These are phyloP conservation scores for Yamadazyma epiphylla DNA, from an alignment of 1,139 yeast genomes.

Conservation along the genomic window DNA sequence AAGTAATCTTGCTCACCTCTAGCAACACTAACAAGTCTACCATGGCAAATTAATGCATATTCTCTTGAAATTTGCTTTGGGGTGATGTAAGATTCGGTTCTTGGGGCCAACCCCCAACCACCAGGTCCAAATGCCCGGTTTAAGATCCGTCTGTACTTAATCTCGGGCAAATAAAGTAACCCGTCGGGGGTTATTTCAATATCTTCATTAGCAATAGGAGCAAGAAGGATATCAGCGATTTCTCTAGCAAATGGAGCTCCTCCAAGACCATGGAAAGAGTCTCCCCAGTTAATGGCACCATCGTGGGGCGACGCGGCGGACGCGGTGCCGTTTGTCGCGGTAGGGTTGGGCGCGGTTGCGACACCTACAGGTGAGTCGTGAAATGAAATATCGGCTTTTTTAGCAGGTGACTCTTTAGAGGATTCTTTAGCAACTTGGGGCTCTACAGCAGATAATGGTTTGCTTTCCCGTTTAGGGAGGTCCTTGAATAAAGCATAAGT, in stretches of 20 bases:
- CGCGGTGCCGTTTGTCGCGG: background rate
- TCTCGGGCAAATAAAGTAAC: slow-evolving; percentile 84
- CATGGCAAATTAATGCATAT: slow-evolving; percentile 82
- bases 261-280: slow-evolving; percentile 81
- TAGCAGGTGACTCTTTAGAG: slow-evolving; percentile 1
- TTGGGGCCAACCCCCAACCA: slow-evolving; percentile 97
- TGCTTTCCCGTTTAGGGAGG: slow-evolving; percentile 6
- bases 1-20: slow-evolving; percentile 95
- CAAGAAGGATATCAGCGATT: slow-evolving; percentile 54
- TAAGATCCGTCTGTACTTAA: slow-evolving; percentile 84
- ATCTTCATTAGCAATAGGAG: slow-evolving; percentile 62
- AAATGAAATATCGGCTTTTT: slow-evolving; percentile 2
- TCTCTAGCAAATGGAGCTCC: slow-evolving; percentile 64
- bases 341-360: slow-evolving; percentile 5
- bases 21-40: slow-evolving; percentile 85
- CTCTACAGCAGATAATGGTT: slow-evolving; percentile 2
- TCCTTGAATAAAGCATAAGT: slow-evolving; percentile 13
- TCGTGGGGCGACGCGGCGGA: background rate
- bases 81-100: slow-evolving; percentile 80
- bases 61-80: slow-evolving; percentile 69
- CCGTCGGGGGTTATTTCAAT: slow-evolving; percentile 97
- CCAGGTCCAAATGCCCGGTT: slow-evolving; percentile 97
- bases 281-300: slow-evolving; percentile 56
- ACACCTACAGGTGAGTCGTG: slow-evolving; percentile 8
- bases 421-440: slow-evolving; percentile 2